A percentile compares a stretch with the other conserved stretches of the same genome.
phyloP scores from a whole-genome alignment of 768 basidiomycete species.

The Suillus alpinus region DNA sequence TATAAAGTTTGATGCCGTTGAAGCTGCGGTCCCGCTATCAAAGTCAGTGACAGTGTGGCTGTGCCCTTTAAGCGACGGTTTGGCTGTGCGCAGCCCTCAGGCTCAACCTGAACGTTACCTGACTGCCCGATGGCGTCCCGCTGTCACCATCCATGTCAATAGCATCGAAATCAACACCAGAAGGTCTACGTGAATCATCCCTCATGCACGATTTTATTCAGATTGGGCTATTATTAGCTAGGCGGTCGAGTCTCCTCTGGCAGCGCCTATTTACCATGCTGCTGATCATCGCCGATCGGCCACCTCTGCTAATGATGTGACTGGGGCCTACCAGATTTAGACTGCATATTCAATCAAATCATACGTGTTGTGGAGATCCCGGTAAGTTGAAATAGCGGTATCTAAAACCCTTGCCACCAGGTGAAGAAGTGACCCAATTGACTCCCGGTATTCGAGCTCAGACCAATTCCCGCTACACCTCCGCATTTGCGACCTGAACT shows the following conservation, averaged over 20 bases:
- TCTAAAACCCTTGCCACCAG: too few relatives aligned
- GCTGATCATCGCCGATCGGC: background rate
- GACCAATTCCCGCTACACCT: background rate
- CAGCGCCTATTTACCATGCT: background rate
- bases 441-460: background rate
- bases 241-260: background rate
- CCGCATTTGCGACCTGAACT: background rate
- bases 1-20: background rate
- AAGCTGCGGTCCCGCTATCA: slow-evolving; percentile 2
- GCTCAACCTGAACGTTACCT: too few relatives aligned
- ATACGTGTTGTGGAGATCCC: background rate
- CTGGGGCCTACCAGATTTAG: background rate
- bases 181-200: background rate
- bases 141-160: background rate
- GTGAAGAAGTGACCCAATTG: background rate
- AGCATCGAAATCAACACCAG: background rate
- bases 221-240: background rate
- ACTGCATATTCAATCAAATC: background rate
- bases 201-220: background rate
- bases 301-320: background rate
- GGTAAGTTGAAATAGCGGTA: background rate
- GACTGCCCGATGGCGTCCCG: too few relatives aligned
- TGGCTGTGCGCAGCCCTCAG: too few relatives aligned
- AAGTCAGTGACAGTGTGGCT: slow-evolving; percentile 2
- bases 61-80: background rate